These are phyloP conservation scores for Begonia peltatifolia DNA, from an alignment of 306 rosid genomes.

Conservation along the genomic window DNA sequence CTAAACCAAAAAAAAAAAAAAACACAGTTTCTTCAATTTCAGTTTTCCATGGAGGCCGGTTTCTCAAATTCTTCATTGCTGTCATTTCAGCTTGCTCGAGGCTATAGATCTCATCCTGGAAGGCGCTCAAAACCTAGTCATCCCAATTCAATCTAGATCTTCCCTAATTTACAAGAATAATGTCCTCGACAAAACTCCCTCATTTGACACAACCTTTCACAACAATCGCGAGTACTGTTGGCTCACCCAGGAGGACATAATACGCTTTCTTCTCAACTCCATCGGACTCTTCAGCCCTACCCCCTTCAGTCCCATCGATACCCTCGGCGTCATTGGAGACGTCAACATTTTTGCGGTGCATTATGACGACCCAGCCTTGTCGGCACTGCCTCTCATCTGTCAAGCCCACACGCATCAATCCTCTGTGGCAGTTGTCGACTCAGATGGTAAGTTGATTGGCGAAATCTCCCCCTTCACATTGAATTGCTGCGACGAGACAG, in stretches of 20 bases:
- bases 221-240: constrained; percentile 47
- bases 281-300: constrained; percentile 43
- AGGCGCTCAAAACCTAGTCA: constrained; percentile 82
- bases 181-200: constrained; percentile 26
- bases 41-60: not conserved
- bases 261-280: constrained; percentile 65
- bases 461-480: constrained; percentile 66
- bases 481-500: constrained; percentile 40
- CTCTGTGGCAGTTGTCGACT: constrained; percentile 60
- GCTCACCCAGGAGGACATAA: constrained; percentile 68
- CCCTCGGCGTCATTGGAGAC: constrained; percentile 34
- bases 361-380: constrained; percentile 52
- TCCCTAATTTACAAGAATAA: constrained; percentile 49
- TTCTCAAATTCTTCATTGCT: not conserved
- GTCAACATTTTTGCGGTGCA: constrained; percentile 24
- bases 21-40: not conserved
- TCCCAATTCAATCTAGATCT: constrained; percentile 38
- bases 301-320: constrained; percentile 26
- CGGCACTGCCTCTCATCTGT: constrained; percentile 35
- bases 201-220: constrained; percentile 12
- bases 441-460: constrained; percentile 30
- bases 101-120: constrained; percentile 80
- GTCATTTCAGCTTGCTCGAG: constrained; percentile 41
- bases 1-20: not conserved
- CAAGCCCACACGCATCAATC: constrained; percentile 33